These are phyloP conservation scores for Penicillium freii DNA, from an alignment of 2,329 filamentous ascomycete species.

Conservation along the genomic window DNA sequence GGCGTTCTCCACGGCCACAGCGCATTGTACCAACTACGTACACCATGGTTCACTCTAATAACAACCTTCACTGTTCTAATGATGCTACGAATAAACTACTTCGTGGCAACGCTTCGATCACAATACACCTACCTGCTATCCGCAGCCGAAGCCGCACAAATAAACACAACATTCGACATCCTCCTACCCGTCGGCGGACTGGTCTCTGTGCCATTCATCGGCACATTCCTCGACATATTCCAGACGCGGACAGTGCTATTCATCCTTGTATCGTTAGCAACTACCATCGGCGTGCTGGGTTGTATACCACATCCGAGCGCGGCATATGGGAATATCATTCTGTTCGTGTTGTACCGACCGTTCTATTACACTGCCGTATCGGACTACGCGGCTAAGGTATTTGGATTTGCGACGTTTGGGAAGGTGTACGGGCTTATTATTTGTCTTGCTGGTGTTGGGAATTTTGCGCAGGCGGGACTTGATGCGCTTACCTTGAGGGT, in stretches of 20 bases:
- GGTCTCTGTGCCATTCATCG: conserved; percentile 82
- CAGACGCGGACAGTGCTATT: conserved; percentile 69
- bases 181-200: conserved; percentile 80
- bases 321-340: conserved; percentile 70
- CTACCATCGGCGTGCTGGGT: conserved; percentile 72
- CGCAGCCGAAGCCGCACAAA: conserved; percentile 58
- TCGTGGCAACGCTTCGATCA: conserved; percentile 78
- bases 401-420: conserved; percentile 86
- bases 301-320: conserved; percentile 68
- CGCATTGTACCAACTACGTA: conserved; percentile 69
- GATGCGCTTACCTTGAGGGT: conserved; percentile 73
- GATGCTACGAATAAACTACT: conserved; percentile 87
- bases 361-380: conserved; percentile 88
- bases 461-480: conserved; percentile 77
- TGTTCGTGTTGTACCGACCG: conserved; percentile 82
- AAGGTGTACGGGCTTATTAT: conserved; percentile 93
- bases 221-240: conserved; percentile 71
- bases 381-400: conserved; percentile 87
- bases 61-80: conserved; percentile 77
- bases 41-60: conserved; percentile 84
- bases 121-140: conserved; percentile 77
- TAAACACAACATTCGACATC: conserved; percentile 87
- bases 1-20: conserved; percentile 75
- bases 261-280: conserved; percentile 68
- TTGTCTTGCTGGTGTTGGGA: conserved; percentile 77